Percentiles rank a stretch among this genome's conserved stretches.
These are phyloP conservation scores for Acanthamoeba culbertsoni DNA, from an alignment of 208 protist species.

Conservation along the genomic window DNA sequence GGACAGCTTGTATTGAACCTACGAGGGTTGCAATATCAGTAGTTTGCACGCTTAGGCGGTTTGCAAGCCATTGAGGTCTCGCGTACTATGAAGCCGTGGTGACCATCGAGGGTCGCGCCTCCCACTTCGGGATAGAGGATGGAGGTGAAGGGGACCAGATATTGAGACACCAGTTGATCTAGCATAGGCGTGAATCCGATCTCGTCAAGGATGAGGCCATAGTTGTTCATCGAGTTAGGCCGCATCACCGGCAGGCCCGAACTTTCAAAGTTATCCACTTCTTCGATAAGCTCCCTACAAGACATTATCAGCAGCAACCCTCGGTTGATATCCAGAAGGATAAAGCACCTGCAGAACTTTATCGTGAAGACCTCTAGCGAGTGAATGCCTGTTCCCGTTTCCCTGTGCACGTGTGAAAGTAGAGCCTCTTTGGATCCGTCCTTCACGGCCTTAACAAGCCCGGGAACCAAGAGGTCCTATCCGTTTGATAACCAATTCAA, in stretches of 20 bases:
- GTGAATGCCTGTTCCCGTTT: conserved; percentile 65
- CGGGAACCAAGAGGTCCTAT: background rate
- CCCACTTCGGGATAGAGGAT: conserved; percentile 42
- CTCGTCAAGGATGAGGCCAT: conserved; percentile 16
- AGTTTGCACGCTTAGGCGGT: too few relatives aligned
- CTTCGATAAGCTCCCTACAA: background rate
- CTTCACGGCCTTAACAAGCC: background rate
- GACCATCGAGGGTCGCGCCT: conserved; percentile 56
- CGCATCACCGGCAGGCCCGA: background rate
- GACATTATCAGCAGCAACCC: background rate
- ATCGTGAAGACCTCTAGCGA: conserved; percentile 59
- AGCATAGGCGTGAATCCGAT: background rate
- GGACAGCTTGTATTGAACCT: background rate
- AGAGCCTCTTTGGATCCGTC: background rate
- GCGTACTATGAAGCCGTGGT: conserved; percentile 73
- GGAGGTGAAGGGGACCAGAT: conserved; percentile 27
- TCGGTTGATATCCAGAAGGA: background rate
- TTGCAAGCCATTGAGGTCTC: background rate
- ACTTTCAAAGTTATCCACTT: conserved; percentile 23
- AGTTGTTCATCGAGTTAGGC: conserved; percentile 42
- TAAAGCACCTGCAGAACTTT: conserved; percentile 61
- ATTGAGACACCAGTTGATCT: background rate
- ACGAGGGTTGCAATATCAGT: background rate
- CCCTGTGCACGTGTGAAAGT: conserved; percentile 1
- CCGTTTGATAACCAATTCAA: too few relatives aligned